Conservation (phyloP, 345 rosid genomes). For the Aurinia saxatilis region DNA sequence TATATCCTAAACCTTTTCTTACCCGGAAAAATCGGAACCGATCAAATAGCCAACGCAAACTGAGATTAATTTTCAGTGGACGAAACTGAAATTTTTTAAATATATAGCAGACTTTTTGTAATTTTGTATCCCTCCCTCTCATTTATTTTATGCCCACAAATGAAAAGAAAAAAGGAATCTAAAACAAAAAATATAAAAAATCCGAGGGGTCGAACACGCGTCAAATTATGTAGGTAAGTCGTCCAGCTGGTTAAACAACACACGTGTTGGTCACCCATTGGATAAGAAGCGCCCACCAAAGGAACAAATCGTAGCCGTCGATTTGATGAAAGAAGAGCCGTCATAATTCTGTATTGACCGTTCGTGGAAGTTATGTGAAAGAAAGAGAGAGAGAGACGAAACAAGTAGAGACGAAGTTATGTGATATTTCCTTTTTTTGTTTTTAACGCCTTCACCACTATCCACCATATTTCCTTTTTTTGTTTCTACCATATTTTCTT, state of each 20-base stretch:
- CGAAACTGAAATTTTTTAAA: not conserved
- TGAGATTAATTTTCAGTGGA: not conserved
- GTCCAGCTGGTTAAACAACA: slow-evolving; percentile 9
- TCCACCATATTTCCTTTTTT: no score
- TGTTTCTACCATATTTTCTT: no score
- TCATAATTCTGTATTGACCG: slow-evolving; percentile 31
- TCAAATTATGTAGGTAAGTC: slow-evolving; percentile 15
- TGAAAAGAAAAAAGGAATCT: no score
- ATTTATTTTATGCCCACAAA: not conserved
- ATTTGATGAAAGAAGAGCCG: slow-evolving; percentile 20
- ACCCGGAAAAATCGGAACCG: no score
- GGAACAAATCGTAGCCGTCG: slow-evolving; percentile 29
- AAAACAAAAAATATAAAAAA: not conserved
- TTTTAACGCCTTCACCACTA: no score
- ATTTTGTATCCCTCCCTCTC: not conserved
- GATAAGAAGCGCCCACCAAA: slow-evolving; percentile 31
- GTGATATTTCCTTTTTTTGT: no score
- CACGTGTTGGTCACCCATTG: not conserved
- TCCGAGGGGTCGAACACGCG: slow-evolving; percentile 24
- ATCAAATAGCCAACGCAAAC: no score
- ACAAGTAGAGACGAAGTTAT: slow-evolving; percentile 21
- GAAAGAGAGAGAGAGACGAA: slow-evolving; percentile 14
- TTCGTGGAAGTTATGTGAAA: slow-evolving; percentile 36
- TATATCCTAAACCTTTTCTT: no score
- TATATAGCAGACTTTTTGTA: not conserved